A percentile compares a stretch with the other conserved stretches of the same genome.
These are phyloP conservation scores for Penicillium sp. DNA, from an alignment of 2,329 filamentous ascomycete genomes.

Conservation along the genomic window DNA sequence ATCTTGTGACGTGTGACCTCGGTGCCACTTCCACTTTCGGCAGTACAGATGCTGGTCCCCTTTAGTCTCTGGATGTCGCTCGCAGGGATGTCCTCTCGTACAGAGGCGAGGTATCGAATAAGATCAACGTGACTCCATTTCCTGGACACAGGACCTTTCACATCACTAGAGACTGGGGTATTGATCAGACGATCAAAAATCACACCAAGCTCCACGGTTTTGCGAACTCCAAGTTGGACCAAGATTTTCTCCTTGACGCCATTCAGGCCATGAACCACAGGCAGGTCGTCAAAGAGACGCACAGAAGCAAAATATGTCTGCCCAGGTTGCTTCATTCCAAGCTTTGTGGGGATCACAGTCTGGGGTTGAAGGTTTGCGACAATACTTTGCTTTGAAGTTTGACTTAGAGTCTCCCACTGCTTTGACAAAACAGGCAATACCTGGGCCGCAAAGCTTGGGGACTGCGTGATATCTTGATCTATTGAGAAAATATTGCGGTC, in stretches of 20 bases:
- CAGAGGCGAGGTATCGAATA: slow-evolving; percentile 89
- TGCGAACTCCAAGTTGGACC: slow-evolving; percentile 78
- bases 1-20: slow-evolving; percentile 66
- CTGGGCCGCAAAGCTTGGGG: slow-evolving; percentile 70
- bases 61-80: slow-evolving; percentile 77
- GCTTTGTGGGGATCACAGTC: slow-evolving; percentile 82
- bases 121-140: slow-evolving; percentile 93
- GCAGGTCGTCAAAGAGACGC: slow-evolving; percentile 90
- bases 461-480: slow-evolving; percentile 68
- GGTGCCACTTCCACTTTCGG: slow-evolving; percentile 58
- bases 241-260: slow-evolving; percentile 90
- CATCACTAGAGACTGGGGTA: slow-evolving; percentile 48
- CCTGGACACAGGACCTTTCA: slow-evolving; percentile 47
- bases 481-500: slow-evolving; percentile 56
- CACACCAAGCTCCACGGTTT: slow-evolving; percentile 90
- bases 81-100: slow-evolving; percentile 79
- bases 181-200: slow-evolving; percentile 84
- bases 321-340: slow-evolving; percentile 79
- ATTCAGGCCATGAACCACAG: slow-evolving; percentile 71
- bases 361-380: slow-evolving; percentile 63
- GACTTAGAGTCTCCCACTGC: slow-evolving; percentile 78
- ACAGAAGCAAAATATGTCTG: slow-evolving; percentile 94
- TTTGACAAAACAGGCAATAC: slow-evolving; percentile 80
- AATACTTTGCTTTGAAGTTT: slow-evolving; percentile 63
- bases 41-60: slow-evolving; percentile 76